phyloP scores from a whole-genome alignment of 1,284 basidiomycete species.

The Cutaneotrichosporon dermatis region DNA sequence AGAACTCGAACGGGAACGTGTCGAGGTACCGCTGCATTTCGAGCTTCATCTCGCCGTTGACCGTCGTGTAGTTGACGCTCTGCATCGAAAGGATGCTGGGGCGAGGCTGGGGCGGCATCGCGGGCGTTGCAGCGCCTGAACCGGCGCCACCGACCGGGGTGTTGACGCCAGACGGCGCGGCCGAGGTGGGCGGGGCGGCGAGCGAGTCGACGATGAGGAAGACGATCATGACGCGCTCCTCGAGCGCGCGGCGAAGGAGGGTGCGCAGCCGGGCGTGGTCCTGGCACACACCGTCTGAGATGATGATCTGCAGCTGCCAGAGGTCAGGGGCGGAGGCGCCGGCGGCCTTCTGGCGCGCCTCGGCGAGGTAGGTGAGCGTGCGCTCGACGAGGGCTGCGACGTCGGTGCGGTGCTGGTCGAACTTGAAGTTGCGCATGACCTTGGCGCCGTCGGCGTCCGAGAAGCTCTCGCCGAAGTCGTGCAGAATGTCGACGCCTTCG shows the following conservation, averaged over 20 bases:
- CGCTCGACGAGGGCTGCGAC: slow-evolving; percentile 80
- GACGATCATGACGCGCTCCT: slow-evolving; percentile 91
- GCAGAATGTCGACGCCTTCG: slow-evolving; percentile 77
- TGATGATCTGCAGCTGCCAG: slow-evolving; percentile 98
- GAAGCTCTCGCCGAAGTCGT: slow-evolving; percentile 75
- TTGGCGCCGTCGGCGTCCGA: slow-evolving; percentile 72
- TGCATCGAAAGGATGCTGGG: slow-evolving; percentile 80
- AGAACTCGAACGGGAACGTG: slow-evolving; percentile 98
- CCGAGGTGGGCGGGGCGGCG: slow-evolving; percentile 27
- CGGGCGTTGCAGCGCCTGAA: slow-evolving; percentile 14
- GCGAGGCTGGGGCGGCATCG: slow-evolving; percentile 13
- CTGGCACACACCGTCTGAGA: slow-evolving; percentile 98
- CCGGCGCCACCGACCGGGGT: slow-evolving; percentile 12
- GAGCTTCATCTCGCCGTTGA: slow-evolving; percentile 82
- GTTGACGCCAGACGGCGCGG: slow-evolving; percentile 6
- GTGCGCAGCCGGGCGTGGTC: slow-evolving; percentile 82
- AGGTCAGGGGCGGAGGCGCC: slow-evolving; percentile 62
- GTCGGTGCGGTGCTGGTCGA: slow-evolving; percentile 87
- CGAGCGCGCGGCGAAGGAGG: slow-evolving; percentile 77
- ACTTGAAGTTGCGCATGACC: slow-evolving; percentile 79
- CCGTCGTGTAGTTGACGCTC: slow-evolving; percentile 77
- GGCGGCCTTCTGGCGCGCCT: slow-evolving; percentile 65
- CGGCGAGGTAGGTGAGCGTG: slow-evolving; percentile 71
- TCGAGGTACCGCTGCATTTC: slow-evolving; percentile 87
- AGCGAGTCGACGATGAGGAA: slow-evolving; percentile 95